Evolutionary conservation across 805 yeast genomes (phyloP).

Genomic region (Metahyphopichia silvanorum): DNA sequence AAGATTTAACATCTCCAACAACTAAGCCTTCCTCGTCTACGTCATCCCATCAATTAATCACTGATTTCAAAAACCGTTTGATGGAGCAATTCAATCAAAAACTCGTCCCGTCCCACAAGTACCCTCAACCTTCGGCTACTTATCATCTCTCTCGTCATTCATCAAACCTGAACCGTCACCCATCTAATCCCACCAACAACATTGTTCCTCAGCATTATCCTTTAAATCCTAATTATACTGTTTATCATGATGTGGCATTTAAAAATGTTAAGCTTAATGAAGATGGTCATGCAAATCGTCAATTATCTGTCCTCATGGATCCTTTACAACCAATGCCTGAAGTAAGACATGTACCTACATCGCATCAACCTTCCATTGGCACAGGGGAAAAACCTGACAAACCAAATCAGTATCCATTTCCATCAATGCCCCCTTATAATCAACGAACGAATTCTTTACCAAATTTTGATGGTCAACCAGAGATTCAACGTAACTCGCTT

Average conservation of each 20-base stretch:
- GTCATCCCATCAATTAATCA: constrained; percentile 7
- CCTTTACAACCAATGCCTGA: constrained; percentile 30
- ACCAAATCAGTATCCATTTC: neutral
- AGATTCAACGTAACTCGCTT: constrained; percentile 16
- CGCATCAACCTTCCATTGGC: neutral
- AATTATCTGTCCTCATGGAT: constrained; percentile 38
- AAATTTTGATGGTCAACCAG: constrained; percentile 9
- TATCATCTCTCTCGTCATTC: constrained; percentile 1
- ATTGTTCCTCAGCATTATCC: constrained; percentile 36
- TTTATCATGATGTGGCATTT: constrained; percentile 18
- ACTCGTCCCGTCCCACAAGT: constrained; percentile 2
- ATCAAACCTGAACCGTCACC: neutral
- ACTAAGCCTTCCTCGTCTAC: constrained; percentile 3
- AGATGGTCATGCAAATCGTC: constrained; percentile 16
- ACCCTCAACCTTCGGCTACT: constrained; percentile 6
- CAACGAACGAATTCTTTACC: constrained; percentile 20
- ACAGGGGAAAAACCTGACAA: neutral
- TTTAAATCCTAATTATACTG: constrained; percentile 31
- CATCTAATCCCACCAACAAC: constrained; percentile 7
- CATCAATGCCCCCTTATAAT: constrained; percentile 1
- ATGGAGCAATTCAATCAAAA: constrained; percentile 7
- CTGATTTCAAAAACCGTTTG: constrained; percentile 8
- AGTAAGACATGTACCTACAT: constrained; percentile 1
- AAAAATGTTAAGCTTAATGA: constrained; percentile 7
- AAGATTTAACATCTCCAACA: constrained; percentile 11